Evolutionary conservation across 805 yeast species (phyloP), one percentile per base, ranked within the genome.

Genomic region (Saccharomycopsis guyanensis): DNA sequence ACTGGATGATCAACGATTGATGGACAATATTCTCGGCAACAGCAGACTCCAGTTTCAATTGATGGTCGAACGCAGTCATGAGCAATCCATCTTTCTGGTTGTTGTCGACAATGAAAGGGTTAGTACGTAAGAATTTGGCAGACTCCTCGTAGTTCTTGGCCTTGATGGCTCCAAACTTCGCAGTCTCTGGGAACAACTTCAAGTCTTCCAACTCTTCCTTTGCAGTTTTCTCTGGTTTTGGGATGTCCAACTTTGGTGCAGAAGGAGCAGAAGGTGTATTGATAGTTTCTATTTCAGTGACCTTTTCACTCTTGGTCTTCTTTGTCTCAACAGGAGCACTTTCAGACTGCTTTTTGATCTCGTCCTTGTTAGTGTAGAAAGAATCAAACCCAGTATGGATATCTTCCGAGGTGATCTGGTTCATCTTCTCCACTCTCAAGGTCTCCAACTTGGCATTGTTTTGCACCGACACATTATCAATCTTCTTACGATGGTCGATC

Each of bases 41-140:
- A 4, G 54, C 51, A 0, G 72, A 57, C 40, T 86, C 72, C 18
- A 79, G 82, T 12, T 73, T 77, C 51, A 91, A 70, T 60, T 87
- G 86, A 46, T 71, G 69, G 57, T 91, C 95, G 62, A 93, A 93
- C 0, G 97, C 94, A 18, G 82, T 81, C 96, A 91, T 89, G 60
- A 89, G 70, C 49, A 93, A 75, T 0, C 95, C 86, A 62, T 93
- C 97, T 59, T 89, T 87, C 60, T 93, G 97, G 51, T 80, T 80
- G 53, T 82, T 87, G 3, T 78, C 77, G 42, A 89, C 77, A 47
- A 93, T 85, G 48, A 73, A 70, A 34, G 85, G 76, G 62, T 82
- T 60, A 59, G 60, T 38, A 71, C 66, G 53, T 54, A 84, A 66
- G 62, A 68, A 79, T 42, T 64, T 66, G 52, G 78, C 72, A 55